A percentile compares a stretch with the other conserved stretches of the same genome.
These are phyloP conservation scores for Cladosporium colombiae DNA, from an alignment of 2,329 filamentous ascomycete species.

Conservation along the genomic window DNA sequence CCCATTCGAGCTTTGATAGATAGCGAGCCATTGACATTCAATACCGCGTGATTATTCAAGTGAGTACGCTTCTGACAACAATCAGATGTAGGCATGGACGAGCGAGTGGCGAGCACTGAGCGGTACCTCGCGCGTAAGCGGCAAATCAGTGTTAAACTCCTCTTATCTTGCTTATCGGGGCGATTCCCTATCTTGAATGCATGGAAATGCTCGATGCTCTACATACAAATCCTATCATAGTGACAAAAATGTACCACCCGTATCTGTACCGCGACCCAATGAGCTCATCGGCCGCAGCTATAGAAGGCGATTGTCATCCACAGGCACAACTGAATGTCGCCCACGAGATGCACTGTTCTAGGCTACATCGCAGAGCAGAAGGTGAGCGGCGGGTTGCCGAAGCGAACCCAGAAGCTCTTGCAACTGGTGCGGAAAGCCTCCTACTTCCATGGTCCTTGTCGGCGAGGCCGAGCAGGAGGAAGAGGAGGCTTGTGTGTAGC, in stretches of 20 bases:
- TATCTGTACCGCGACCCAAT: conserved; percentile 66
- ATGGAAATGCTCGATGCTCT: background rate
- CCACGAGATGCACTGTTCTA: conserved; percentile 26
- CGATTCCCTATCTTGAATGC: background rate
- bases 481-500: conserved; percentile 32
- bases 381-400: conserved; percentile 42
- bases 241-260: conserved; percentile 56
- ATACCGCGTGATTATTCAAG: no score
- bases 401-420: conserved; percentile 34
- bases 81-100: no score
- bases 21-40: no score
- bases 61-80: no score
- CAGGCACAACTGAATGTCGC: background rate
- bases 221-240: background rate
- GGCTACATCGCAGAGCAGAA: conserved; percentile 28
- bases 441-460: conserved; percentile 30
- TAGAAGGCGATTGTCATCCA: conserved; percentile 46
- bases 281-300: conserved; percentile 62
- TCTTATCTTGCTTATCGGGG: no score
- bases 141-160: no score
- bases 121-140: no score
- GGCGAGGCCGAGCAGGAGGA: conserved; percentile 23
- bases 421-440: conserved; percentile 29
- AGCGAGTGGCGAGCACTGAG: no score
- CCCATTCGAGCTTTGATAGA: no score